Evolutionary conservation across 176 grass and related monocot species (phyloP).

Genomic region (Aegilops speltoides): DNA sequence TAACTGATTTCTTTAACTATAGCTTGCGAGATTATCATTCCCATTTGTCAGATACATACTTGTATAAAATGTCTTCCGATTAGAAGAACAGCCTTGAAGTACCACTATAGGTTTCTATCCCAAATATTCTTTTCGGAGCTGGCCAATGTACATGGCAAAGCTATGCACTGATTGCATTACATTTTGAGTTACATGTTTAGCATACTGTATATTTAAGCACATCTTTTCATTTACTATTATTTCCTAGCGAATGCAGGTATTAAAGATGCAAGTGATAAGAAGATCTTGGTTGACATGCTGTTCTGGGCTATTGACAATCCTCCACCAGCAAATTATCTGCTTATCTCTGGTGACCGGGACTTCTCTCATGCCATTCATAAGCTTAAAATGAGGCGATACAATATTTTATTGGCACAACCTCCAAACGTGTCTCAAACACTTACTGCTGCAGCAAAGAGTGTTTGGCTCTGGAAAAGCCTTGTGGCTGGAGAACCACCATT

Average conservation of each 20-base stretch:
- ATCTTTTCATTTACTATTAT: background rate
- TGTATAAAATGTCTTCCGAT: background rate
- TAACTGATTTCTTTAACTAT: conserved; percentile 3
- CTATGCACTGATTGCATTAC: conserved; percentile 7
- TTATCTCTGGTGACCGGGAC: conserved; percentile 95
- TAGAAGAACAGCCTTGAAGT: conserved; percentile 2
- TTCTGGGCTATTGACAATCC: conserved; percentile 99
- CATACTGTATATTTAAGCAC: background rate
- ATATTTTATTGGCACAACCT: conserved; percentile 91
- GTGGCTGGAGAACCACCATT: conserved; percentile 75
- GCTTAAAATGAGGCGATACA: conserved; percentile 85
- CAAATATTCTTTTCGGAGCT: conserved; percentile 8
- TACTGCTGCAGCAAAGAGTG: conserved; percentile 73
- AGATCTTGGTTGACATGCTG: conserved; percentile 95
- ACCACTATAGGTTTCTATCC: background rate
- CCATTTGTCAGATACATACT: background rate
- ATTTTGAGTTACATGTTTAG: conserved; percentile 28
- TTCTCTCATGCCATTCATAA: conserved; percentile 97
- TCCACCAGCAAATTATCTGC: conserved; percentile 90
- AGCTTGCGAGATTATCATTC: background rate
- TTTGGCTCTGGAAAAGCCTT: conserved; percentile 91
- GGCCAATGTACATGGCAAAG: background rate
- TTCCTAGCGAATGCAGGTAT: conserved; percentile 61
- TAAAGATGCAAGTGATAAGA: conserved; percentile 99
- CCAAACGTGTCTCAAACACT: conserved; percentile 91